Conservation (phyloP, 352 stramenopile species). For the Phytophthora fragariae region DNA sequence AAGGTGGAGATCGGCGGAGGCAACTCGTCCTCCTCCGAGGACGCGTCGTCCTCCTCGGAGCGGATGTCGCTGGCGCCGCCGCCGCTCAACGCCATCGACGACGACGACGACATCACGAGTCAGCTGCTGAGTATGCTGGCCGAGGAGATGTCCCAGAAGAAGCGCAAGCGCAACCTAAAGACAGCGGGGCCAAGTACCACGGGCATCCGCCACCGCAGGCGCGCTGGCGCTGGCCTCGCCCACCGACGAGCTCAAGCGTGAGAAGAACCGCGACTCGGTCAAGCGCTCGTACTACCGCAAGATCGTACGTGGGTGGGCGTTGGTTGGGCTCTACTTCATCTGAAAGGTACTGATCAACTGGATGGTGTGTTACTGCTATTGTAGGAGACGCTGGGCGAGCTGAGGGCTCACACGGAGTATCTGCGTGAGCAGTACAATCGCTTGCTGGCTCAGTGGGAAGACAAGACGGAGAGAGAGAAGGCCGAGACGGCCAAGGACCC, state of each 20-base stretch:
- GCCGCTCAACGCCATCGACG: slow-evolving; percentile 34
- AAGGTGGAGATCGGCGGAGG: slow-evolving; percentile 32
- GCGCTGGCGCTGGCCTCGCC: slow-evolving; percentile 36
- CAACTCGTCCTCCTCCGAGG: slow-evolving; percentile 34
- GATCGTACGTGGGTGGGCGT: slow-evolving; percentile 34
- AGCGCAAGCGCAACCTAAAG: slow-evolving; percentile 45
- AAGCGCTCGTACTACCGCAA: slow-evolving; percentile 66
- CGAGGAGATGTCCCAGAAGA: slow-evolving; percentile 53
- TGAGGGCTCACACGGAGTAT: slow-evolving; percentile 53
- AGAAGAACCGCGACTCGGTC: slow-evolving; percentile 68
- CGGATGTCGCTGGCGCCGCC: slow-evolving; percentile 26
- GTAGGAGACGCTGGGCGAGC: slow-evolving; percentile 56
- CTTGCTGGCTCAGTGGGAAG: slow-evolving; percentile 53
- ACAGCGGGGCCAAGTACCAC: slow-evolving; percentile 31
- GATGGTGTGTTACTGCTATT: background rate
- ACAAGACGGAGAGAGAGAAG: slow-evolving; percentile 44
- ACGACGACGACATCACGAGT: slow-evolving; percentile 54
- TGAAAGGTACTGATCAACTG: background rate
- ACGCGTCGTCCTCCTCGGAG: slow-evolving; percentile 34
- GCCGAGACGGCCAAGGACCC: slow-evolving; percentile 39
- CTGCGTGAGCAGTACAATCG: slow-evolving; percentile 58
- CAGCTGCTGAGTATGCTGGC: slow-evolving; percentile 51
- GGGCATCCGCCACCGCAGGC: slow-evolving; percentile 36
- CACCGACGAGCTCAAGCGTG: slow-evolving; percentile 53
- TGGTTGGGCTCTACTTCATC: background rate